A percentile compares a stretch with the other conserved stretches of the same genome.
These are phyloP conservation scores for Blastocystis sp. DNA, from an alignment of 352 stramenopile genomes.

Conservation along the genomic window DNA sequence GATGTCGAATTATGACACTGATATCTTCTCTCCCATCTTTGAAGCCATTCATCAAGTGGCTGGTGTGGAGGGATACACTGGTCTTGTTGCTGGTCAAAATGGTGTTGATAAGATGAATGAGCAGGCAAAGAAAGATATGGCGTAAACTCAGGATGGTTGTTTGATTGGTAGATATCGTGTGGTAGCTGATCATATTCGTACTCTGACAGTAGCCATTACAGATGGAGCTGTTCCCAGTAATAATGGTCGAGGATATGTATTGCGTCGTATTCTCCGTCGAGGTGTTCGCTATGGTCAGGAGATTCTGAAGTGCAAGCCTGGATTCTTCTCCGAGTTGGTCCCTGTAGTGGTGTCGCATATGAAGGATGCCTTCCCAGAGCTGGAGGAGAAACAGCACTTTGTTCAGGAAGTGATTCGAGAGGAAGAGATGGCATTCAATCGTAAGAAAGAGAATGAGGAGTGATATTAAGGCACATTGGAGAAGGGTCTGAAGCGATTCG, in stretches of 20 bases:
- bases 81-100: slow-evolving; percentile 70
- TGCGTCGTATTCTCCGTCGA: slow-evolving; percentile 90
- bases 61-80: slow-evolving; percentile 73
- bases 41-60: slow-evolving; percentile 78
- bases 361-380: slow-evolving; percentile 86
- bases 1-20: slow-evolving; percentile 96
- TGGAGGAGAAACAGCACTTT: slow-evolving; percentile 79
- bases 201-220: slow-evolving; percentile 90
- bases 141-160: slow-evolving; percentile 67
- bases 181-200: slow-evolving; percentile 93
- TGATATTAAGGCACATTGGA: slow-evolving; percentile 69
- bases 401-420: slow-evolving; percentile 88
- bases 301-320: slow-evolving; percentile 84
- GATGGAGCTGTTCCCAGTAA: slow-evolving; percentile 91
- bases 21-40: slow-evolving; percentile 93
- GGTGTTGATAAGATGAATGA: slow-evolving; percentile 72
- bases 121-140: slow-evolving; percentile 75
- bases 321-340: slow-evolving; percentile 88
- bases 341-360: slow-evolving; percentile 82
- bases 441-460: not conserved
- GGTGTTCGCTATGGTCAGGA: slow-evolving; percentile 93
- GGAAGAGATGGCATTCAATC: slow-evolving; percentile 88
- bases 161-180: slow-evolving; percentile 78
- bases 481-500: slow-evolving; percentile 78
- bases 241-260: slow-evolving; percentile 92